Evolutionary conservation across 805 yeast species (phyloP).

Genomic region (Osmozyma mogii): DNA sequence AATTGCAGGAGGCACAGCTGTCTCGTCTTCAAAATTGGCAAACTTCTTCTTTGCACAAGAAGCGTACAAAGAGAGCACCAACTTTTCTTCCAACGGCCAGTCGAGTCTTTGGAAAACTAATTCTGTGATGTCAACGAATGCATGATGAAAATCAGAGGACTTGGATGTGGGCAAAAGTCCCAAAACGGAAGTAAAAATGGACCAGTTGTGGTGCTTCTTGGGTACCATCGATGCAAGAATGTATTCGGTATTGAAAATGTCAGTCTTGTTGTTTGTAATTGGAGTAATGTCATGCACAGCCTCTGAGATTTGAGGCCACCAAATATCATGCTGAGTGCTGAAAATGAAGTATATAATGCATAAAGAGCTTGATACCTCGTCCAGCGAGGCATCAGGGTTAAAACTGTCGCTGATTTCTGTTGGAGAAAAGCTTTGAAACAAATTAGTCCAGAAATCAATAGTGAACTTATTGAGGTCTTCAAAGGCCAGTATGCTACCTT

Average conservation of each 20-base stretch:
- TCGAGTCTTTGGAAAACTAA: constrained; percentile 15
- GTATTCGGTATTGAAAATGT: constrained; percentile 13
- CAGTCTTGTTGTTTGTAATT: constrained; percentile 4
- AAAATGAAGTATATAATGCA: constrained; percentile 13
- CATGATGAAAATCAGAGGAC: constrained; percentile 14
- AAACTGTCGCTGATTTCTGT: constrained; percentile 8
- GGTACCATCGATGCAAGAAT: constrained; percentile 12
- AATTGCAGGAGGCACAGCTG: constrained; percentile 15
- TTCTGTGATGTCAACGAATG: constrained; percentile 22
- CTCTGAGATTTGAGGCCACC: constrained; percentile 21
- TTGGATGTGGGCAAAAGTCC: constrained; percentile 12
- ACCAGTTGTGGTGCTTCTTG: constrained; percentile 15
- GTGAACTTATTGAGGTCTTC: constrained; percentile 4
- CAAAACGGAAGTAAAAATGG: constrained; percentile 17
- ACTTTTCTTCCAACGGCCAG: constrained; percentile 29
- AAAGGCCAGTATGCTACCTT: too few relatives aligned
- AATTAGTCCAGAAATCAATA: constrained; percentile 15
- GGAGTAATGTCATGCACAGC: constrained; percentile 11
- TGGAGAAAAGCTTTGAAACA: constrained; percentile 13
- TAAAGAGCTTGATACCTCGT: constrained; percentile 13
- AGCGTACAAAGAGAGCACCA: constrained; percentile 22
- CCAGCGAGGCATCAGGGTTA: too few relatives aligned
- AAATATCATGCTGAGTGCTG: constrained; percentile 7
- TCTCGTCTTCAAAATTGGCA: constrained; percentile 30
- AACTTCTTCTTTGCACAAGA: constrained; percentile 25